Evolutionary conservation across 2,329 filamentous ascomycete species (phyloP), one percentile per base, ranked within the genome.

Genomic region (Neopestalotiopsis sp.): DNA sequence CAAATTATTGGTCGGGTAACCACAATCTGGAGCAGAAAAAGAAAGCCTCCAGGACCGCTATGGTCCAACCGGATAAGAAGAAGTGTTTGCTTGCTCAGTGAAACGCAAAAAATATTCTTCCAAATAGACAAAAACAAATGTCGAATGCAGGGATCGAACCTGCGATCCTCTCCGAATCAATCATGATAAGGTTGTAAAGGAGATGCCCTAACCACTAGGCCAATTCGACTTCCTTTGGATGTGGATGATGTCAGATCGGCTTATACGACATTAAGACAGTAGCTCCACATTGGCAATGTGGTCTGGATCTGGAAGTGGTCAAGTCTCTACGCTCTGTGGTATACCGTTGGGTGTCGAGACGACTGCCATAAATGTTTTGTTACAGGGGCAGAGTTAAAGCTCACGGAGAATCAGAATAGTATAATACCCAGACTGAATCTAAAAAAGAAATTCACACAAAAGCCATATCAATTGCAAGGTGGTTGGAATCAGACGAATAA

Each of bases 61-160:
- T 10, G 10, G 5, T 38, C 34, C 34, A 10, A 10, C 3, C 24
- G 24, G 24, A 28, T 38, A 38, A 38, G 10, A 7, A 38, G 6
- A 1, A 38, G 6, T 38, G 6, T 53, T 1, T 53, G 1, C 45
- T n/a, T 24, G n/a, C 13, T 6, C 6, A 53, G 6, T 53, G 45
- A 4, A 1, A 34, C 2, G 30, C 1, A 30, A 42, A 42, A 38
- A 30, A 0, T 9, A 40, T 5, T 20, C 4, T 1, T 12, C 1
- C 12, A 38, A 42, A 62, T 4, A 34, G 9, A 12, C 57, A 59
- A 65, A 24, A 71, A 67, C 56, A 24, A 69, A 42, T 81, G 80
- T 80, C 79, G 79, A 80, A 76, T 76, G 79, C 80, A 82, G 81
- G 81, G 79, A 77, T 83, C 80, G 81, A 82, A 82, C 80, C 80